Percentiles rank a stretch among this genome's conserved stretches.
Conservation (phyloP, 345 rosid species). For the Anastatica hierochuntica region DNA sequence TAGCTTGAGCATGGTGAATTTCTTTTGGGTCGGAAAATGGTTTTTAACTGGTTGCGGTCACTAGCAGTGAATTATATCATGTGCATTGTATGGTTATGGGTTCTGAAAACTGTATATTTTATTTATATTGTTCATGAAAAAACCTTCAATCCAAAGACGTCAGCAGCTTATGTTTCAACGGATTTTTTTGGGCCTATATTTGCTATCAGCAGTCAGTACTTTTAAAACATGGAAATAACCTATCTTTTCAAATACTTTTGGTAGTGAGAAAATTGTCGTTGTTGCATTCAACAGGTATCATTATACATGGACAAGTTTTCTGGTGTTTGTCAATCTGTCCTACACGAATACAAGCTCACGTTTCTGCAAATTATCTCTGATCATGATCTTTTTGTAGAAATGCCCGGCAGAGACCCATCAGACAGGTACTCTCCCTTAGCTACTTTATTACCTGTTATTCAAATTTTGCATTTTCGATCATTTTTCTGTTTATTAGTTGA, state of each 20-base stretch:
- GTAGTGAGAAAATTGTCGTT: constrained; percentile 1
- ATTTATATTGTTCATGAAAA: background rate
- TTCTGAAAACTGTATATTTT: background rate
- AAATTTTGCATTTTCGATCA: constrained; percentile 5
- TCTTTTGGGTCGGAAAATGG: background rate
- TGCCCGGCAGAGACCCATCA: constrained; percentile 99
- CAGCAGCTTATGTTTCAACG: constrained; percentile 9
- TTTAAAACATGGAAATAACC: constrained; percentile 6
- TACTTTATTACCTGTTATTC: background rate
- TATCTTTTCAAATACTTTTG: background rate
- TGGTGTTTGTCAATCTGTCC: constrained; percentile 88
- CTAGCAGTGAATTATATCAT: constrained; percentile 7
- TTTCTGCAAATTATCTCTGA: constrained; percentile 92
- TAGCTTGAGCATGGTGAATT: constrained; percentile 8
- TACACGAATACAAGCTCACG: constrained; percentile 96
- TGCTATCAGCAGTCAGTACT: background rate
- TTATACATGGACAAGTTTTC: constrained; percentile 96
- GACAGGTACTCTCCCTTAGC: constrained; percentile 50
- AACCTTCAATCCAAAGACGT: background rate
- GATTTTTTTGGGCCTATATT: constrained; percentile 1
- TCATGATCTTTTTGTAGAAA: constrained; percentile 98
- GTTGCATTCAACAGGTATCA: constrained; percentile 58
- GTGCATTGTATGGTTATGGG: constrained; percentile 1
- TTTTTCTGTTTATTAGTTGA: background rate
- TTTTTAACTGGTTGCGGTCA: background rate